Evolutionary conservation across 176 grass and related monocot species (phyloP).

Genomic region (Saccharum spontaneum): DNA sequence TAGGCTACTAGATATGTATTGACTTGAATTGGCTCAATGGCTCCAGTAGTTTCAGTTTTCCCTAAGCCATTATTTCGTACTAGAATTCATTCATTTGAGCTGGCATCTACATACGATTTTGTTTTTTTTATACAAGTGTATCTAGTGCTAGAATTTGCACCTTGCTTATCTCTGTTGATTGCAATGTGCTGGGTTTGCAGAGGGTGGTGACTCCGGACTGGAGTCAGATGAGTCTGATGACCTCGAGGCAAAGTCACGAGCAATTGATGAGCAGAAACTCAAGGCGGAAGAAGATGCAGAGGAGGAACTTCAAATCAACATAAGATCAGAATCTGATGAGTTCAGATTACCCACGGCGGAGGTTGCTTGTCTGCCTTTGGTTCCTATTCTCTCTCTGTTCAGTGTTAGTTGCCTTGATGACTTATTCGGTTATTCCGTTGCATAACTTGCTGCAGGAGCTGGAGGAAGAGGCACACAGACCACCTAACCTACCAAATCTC

Average conservation of each 20-base stretch:
- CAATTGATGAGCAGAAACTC: slow-evolving; percentile 59
- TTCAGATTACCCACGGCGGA: slow-evolving; percentile 83
- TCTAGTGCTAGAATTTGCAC: neutral
- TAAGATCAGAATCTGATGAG: slow-evolving; percentile 81
- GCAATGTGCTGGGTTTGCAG: slow-evolving; percentile 23
- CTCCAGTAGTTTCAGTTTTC: slow-evolving; percentile 29
- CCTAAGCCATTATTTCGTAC: neutral
- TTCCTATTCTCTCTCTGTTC: neutral
- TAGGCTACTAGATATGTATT: neutral
- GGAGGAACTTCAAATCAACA: slow-evolving; percentile 75
- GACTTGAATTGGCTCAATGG: neutral
- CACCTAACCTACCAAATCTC: slow-evolving; percentile 83
- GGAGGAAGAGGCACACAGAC: slow-evolving; percentile 70
- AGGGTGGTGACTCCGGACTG: slow-evolving; percentile 45
- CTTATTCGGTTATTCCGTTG: neutral
- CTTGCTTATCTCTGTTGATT: neutral
- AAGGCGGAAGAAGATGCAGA: slow-evolving; percentile 61
- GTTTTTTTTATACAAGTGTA: neutral
- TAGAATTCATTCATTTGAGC: slow-evolving; percentile 16
- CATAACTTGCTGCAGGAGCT: slow-evolving; percentile 56
- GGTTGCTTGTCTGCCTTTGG: slow-evolving; percentile 41
- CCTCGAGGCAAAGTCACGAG: slow-evolving; percentile 65
- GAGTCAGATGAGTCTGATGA: slow-evolving; percentile 82
- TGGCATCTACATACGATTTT: neutral
- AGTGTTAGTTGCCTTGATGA: neutral